Base-by-base conservation (phyloP, 2,329 filamentous ascomycete genomes). In the Cladosporium cucumerinum region DNA sequence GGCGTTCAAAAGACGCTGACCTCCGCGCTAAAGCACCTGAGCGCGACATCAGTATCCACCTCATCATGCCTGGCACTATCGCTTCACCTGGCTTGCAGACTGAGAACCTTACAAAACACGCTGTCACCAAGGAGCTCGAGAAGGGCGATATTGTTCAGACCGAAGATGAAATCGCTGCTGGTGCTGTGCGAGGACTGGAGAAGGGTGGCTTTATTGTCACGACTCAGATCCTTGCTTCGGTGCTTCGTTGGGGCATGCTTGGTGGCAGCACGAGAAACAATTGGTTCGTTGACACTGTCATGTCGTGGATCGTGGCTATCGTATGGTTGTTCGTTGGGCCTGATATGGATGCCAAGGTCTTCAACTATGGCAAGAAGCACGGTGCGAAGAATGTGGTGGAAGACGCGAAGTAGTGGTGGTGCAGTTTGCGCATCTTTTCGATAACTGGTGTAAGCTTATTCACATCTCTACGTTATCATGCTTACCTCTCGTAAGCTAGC, bases 41-140 rank as follows among this genome's bases (percentile, higher is more conserved):
- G 61, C 86, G 89, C 51, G 85, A 88, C 66, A 88, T 98, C 62
- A 87, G 90, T 71, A 83, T 97, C 23, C 92, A 96, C 73, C 85
- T 92, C 49, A 86, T 98, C 14, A 91, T 88, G 72, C 95, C 95
- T 0, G 94, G 90, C 61, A 92, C 90, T 2, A 98, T 99, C 68
- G 82, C 87, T 16, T 89, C 86, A 6, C 88, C 92, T 0, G 93
- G 93, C 0, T 85, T 89, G 60, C 88, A 89, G 66, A 82, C 85
- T 21, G 94, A 98, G 79, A 89, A 96, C 72, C 78, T 81, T 71
- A 85, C 85, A 30, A 98, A 98, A 78, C 94, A 93, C 8, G 86
- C 84, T 5, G 83, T 97, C 58, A 97, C 93, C 3, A 84, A 87
- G 69, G 82, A 89, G 61, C 79, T 98, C 54, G 95, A 98, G 78